Conservation (phyloP, 345 rosid species). For the Syzygium jambos region DNA sequence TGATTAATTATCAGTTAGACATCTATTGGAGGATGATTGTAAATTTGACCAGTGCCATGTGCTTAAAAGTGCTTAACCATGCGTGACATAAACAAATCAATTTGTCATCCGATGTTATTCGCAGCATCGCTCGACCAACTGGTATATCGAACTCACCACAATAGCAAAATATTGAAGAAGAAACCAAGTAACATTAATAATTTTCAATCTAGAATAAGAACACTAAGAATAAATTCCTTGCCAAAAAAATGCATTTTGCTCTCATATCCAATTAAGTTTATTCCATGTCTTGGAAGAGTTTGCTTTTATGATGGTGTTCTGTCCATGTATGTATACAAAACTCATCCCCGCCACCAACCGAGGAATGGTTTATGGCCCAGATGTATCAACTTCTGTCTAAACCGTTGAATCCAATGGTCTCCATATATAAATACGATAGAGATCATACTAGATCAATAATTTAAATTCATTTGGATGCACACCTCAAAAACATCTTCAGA, state of each 20-base stretch:
- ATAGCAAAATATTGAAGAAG: no score
- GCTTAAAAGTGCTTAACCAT: not conserved
- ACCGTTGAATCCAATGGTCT: no score
- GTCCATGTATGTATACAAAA: not conserved
- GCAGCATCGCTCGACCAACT: not conserved
- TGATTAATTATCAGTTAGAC: no score
- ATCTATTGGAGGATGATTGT: no score
- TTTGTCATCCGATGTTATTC: not conserved
- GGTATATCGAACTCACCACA: no score
- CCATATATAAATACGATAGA: no score
- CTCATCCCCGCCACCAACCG: not conserved
- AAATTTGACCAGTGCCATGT: not conserved
- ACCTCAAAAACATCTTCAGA: not conserved
- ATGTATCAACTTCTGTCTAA: not conserved
- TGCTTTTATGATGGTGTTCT: not conserved
- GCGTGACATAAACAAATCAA: not conserved
- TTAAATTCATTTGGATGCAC: no score
- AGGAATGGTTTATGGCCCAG: not conserved
- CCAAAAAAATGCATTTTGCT: not conserved
- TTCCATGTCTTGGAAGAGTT: not conserved
- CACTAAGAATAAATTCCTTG: not conserved
- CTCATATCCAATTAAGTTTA: not conserved
- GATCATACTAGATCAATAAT: no score
- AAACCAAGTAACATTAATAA: not conserved
- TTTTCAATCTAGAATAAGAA: not conserved